Evolutionary conservation across 257 asterid genomes (phyloP), one percentile per base, ranked within the genome.

Genomic region (Primulina tabacum): DNA sequence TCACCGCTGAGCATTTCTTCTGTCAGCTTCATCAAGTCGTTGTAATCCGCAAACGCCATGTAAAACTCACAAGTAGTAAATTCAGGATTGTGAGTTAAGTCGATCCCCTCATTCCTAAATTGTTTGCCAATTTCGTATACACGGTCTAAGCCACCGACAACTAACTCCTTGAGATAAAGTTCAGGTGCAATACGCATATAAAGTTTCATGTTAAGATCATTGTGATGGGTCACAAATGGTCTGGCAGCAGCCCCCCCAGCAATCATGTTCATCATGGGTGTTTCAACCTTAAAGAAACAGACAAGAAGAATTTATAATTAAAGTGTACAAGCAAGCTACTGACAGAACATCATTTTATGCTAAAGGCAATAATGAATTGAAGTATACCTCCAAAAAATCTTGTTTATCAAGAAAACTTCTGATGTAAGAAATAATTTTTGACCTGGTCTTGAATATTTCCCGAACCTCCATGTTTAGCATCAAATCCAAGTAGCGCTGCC

Each of bases 181-280:
- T 93, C 98, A 21, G 98, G 96, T 34, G 97, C 92, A 76, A 87
- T 90, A 14, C 97, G 91, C 97, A 92, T 87, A 82, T 9, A 88
- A 52, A 90, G 93, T 76, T 59, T 83, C 94, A 88, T 80, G 62
- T 92, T 90, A 37, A 92, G 82, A 2, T 90, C 97, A 64, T 90
- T 90, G 73, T 92, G 97, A 75, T 87, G 96, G 64, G 95, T 90
- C 43, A 88, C 93, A 79, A 92, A 92, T 43, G 98, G 98, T 4
- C 92, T 89, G 20, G 97, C 97, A 47, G 95, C 87, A 67, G 97
- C 97, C 78, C 98, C 89, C 24, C 97, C 97, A 64, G 98, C 84
- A 69, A 88, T 85, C 90, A 82, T 87, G 84, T 87, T 90, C 98
- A 92, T 84, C 95, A 87, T 88, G 50, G 97, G 97, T 0, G 97